Conservation (phyloP, 352 stramenopile genomes). For the Phytophthora macrochlamydospora region DNA sequence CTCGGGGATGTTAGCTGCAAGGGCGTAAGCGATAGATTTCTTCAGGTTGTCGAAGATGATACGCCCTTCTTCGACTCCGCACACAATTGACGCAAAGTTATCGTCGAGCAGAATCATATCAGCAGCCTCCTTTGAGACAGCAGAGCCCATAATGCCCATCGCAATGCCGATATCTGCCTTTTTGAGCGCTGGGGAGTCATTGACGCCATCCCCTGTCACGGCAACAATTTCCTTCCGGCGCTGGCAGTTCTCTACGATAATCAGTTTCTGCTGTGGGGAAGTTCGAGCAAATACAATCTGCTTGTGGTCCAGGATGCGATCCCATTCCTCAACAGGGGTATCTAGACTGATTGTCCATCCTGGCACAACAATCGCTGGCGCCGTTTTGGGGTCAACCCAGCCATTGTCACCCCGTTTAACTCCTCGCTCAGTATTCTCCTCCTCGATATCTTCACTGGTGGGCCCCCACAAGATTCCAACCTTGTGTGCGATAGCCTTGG, state of each 20-base stretch:
- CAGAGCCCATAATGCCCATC: conserved; percentile 97
- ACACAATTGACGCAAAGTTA: conserved; percentile 98
- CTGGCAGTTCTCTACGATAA: conserved; percentile 94
- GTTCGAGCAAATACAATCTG: conserved; percentile 97
- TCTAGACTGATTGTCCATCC: conserved; percentile 84
- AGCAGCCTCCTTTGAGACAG: conserved; percentile 95
- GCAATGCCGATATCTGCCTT: conserved; percentile 98
- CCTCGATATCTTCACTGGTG: conserved; percentile 84
- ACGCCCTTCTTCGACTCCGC: conserved; percentile 95
- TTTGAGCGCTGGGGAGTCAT: conserved; percentile 97
- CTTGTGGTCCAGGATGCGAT: conserved; percentile 78
- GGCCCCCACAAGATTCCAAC: conserved; percentile 93
- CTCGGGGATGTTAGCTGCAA: conserved; percentile 93
- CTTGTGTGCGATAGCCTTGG: conserved; percentile 94
- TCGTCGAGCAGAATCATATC: conserved; percentile 98
- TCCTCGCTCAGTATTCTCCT: conserved; percentile 70
- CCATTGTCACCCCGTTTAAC: conserved; percentile 67
- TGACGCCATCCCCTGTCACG: conserved; percentile 98
- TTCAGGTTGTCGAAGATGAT: conserved; percentile 97
- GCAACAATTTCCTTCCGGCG: conserved; percentile 88
- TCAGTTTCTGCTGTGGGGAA: conserved; percentile 95
- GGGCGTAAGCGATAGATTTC: conserved; percentile 93
- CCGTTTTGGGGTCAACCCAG: conserved; percentile 72
- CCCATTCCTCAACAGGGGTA: conserved; percentile 82
- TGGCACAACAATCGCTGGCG: conserved; percentile 83